Percentiles rank a stretch among this genome's conserved stretches.
Conservation (phyloP, 768 basidiomycete genomes). For the Lepiota brunneoincarnata region DNA sequence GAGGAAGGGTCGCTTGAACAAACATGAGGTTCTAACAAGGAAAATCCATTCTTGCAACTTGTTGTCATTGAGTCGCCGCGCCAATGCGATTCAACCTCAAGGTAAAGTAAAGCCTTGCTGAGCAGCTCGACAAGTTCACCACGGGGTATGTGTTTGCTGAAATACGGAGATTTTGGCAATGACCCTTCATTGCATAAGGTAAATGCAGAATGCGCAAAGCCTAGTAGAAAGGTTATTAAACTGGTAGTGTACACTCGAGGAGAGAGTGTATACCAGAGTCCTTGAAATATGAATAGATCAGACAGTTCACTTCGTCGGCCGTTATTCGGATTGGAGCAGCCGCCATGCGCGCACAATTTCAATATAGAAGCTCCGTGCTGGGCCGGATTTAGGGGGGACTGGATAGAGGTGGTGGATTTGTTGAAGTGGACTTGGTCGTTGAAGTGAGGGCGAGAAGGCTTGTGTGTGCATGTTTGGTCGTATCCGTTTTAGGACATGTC, state of each 20-base stretch:
- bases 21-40: conserved; percentile 70
- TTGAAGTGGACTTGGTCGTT: conserved; percentile 11
- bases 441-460: neutral
- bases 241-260: neutral
- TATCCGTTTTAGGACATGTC: conserved; percentile 7
- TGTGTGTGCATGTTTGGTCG: conserved; percentile 7
- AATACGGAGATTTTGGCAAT: conserved; percentile 65
- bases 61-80: conserved; percentile 55
- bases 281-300: conserved; percentile 80
- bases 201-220: conserved; percentile 81
- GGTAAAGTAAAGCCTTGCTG: conserved; percentile 75
- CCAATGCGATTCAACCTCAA: conserved; percentile 85
- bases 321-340: conserved; percentile 58
- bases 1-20: conserved; percentile 54
- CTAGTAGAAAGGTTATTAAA: conserved; percentile 33
- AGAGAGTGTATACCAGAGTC: conserved; percentile 59
- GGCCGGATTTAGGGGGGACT: neutral
- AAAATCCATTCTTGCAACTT: conserved; percentile 70
- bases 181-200: conserved; percentile 72
- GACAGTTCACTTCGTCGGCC: conserved; percentile 82
- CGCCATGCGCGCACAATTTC: conserved; percentile 24
- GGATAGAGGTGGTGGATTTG: neutral
- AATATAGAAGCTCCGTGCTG: neutral
- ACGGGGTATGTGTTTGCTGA: conserved; percentile 72
- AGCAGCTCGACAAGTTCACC: conserved; percentile 82